These are phyloP conservation scores for Ceratocystiopsis brevicomis DNA, from an alignment of 2,329 filamentous ascomycete species.

Conservation along the genomic window DNA sequence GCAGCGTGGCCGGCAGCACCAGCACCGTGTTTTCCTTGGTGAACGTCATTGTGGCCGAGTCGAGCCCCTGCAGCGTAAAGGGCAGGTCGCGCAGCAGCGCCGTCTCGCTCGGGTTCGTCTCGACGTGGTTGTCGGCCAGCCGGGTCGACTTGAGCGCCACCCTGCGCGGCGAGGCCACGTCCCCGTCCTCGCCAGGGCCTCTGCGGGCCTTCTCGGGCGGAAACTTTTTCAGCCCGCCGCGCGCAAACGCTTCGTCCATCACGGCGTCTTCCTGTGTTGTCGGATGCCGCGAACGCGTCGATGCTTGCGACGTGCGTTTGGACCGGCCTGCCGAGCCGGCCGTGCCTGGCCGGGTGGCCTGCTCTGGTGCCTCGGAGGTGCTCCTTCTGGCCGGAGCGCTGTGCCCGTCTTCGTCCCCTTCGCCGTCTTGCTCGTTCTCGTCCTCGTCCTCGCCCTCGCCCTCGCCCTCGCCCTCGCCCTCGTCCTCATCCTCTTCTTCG, in stretches of 20 bases:
- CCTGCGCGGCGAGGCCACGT: constrained; percentile 14
- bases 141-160: constrained; percentile 38
- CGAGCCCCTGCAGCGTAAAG: constrained; percentile 82
- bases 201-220: constrained; percentile 22
- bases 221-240: constrained; percentile 28
- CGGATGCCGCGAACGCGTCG: constrained; percentile 9
- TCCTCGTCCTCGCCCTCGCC: constrained; percentile 25
- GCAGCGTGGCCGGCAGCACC: constrained; percentile 59
- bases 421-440: no score
- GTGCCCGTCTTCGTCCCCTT: no score
- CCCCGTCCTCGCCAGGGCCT: constrained; percentile 15
- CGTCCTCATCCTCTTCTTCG: constrained; percentile 4
- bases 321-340: neutral
- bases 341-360: no score
- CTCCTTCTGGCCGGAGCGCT: no score
- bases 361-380: no score
- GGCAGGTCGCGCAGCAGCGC: constrained; percentile 62
- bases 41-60: constrained; percentile 70
- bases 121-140: constrained; percentile 35
- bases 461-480: constrained; percentile 13
- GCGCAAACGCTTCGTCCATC: constrained; percentile 34
- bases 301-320: neutral
- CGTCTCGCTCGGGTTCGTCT: constrained; percentile 43
- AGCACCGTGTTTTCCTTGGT: constrained; percentile 42
- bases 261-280: constrained; percentile 25